phyloP scores from a whole-genome alignment of 169 alveolate species.

The Theileria equi region DNA sequence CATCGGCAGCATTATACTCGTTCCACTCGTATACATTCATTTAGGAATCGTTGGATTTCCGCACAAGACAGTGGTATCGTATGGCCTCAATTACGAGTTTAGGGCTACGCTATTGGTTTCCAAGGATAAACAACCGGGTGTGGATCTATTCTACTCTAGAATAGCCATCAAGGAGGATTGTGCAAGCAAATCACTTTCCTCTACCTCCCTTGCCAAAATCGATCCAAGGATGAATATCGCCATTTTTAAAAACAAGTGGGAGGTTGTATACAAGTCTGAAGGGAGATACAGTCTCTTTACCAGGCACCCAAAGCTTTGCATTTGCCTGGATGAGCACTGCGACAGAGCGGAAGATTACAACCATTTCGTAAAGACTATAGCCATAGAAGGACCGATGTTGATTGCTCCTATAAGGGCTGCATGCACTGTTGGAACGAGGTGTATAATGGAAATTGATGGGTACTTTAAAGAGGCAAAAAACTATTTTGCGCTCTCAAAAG shows the following conservation, averaged over 20 bases:
- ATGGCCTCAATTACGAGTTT: no score
- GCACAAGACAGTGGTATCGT: no score
- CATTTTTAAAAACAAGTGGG: constrained; percentile 25
- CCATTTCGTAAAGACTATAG: neutral
- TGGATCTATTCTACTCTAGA: no score
- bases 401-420: neutral
- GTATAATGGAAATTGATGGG: constrained; percentile 29
- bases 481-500: neutral
- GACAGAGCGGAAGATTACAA: constrained; percentile 1
- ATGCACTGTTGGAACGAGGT: constrained; percentile 29
- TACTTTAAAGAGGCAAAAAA: neutral
- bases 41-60: no score
- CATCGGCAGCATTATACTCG: no score
- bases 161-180: no score
- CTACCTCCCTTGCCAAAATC: no score
- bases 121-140: no score
- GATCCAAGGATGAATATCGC: no score
- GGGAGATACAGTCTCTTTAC: neutral
- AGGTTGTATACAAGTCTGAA: constrained; percentile 3
- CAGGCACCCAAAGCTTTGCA: constrained; percentile 21
- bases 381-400: constrained; percentile 35
- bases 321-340: neutral
- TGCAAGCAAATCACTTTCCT: no score
- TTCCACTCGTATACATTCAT: no score
- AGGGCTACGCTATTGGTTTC: no score